Evolutionary conservation across 2,329 filamentous ascomycete genomes (phyloP).

Genomic region (Sporothrix humicola): DNA sequence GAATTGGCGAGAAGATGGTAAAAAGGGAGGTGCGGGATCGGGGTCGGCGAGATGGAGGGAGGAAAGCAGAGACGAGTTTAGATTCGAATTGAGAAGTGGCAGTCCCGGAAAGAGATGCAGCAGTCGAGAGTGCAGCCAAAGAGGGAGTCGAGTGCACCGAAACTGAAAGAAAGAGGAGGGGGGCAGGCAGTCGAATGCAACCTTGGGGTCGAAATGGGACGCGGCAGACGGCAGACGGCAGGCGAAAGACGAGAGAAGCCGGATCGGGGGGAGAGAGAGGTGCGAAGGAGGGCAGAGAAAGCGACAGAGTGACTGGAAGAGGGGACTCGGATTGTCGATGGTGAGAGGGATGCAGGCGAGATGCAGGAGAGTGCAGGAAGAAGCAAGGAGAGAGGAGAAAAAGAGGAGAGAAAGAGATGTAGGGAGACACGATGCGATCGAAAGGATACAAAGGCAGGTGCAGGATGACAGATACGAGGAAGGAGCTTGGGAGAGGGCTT

Average conservation of each 20-base stretch:
- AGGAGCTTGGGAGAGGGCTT: background rate
- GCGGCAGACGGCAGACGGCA: slow-evolving; percentile 7
- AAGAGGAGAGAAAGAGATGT: background rate
- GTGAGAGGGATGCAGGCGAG: slow-evolving; percentile 2
- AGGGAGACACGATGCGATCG: background rate
- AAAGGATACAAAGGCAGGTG: background rate
- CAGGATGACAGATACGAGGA: background rate
- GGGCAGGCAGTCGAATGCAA: background rate
- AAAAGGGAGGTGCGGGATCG: background rate
- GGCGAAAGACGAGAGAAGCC: background rate
- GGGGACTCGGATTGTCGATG: slow-evolving; percentile 1
- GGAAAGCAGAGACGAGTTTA: background rate
- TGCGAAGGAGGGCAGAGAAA: background rate
- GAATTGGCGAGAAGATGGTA: background rate
- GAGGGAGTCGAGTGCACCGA: background rate
- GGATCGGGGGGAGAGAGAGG: background rate
- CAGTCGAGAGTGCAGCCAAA: background rate
- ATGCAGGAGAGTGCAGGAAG: slow-evolving; percentile 6
- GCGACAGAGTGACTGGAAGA: background rate
- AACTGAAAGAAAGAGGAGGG: background rate
- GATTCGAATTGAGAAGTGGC: background rate
- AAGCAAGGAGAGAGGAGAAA: background rate
- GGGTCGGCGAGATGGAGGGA: background rate
- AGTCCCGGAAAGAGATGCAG: slow-evolving; percentile 5
- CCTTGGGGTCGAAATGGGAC: slow-evolving; percentile 16